phyloP scores from a whole-genome alignment of 352 stramenopile species.

The Phytophthora sp. region DNA sequence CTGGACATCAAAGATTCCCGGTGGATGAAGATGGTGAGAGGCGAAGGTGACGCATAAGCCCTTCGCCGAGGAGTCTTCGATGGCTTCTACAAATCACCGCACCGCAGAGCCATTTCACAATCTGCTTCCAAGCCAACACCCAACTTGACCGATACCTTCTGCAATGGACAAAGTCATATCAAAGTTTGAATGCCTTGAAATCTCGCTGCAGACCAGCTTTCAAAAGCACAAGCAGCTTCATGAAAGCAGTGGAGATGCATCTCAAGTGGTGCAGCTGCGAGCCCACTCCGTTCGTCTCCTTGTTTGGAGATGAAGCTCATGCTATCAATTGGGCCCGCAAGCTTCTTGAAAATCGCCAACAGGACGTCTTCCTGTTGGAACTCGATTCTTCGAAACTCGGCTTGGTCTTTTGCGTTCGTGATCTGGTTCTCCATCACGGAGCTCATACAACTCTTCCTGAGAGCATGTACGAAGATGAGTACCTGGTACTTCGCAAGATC shows the following conservation, averaged over 20 bases:
- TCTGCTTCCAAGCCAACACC: background rate
- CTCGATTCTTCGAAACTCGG: conserved; percentile 1
- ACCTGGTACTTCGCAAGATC: conserved; percentile 10
- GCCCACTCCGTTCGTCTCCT: conserved; percentile 21
- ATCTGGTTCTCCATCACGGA: background rate
- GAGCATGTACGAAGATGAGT: conserved; percentile 16
- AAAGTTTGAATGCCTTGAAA: conserved; percentile 9
- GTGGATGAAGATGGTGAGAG: background rate
- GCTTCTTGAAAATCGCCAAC: conserved; percentile 8
- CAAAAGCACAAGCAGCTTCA: conserved; percentile 9
- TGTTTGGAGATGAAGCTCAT: conserved; percentile 8
- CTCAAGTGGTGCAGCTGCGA: conserved; percentile 13
- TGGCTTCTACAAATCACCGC: no score
- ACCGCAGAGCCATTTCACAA: conserved; percentile 2
- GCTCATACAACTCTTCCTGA: background rate
- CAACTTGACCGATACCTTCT: background rate
- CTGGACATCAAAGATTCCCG: conserved; percentile 2
- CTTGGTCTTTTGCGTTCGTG: conserved; percentile 6
- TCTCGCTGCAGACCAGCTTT: background rate
- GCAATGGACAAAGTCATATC: background rate
- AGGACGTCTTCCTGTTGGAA: conserved; percentile 13
- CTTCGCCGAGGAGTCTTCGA: no score
- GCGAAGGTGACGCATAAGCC: background rate
- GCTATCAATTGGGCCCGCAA: conserved; percentile 5
- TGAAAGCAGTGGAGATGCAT: conserved; percentile 1